phyloP scores from a whole-genome alignment of 441 rosid genomes.

The Viola pubescens region DNA sequence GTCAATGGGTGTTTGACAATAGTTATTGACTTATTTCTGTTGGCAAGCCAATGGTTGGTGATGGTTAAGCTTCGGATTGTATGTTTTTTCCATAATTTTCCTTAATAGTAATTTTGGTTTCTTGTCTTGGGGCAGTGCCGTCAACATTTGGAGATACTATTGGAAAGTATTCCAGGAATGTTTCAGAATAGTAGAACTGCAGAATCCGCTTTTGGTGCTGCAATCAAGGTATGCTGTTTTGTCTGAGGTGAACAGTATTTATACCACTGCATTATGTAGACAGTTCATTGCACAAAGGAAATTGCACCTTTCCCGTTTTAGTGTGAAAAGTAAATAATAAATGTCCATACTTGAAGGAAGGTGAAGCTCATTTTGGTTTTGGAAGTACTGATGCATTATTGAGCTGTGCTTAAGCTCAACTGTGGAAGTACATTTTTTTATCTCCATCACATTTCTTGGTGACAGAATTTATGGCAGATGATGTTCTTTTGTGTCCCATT shows the following conservation, averaged over 20 bases:
- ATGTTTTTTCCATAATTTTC: constrained; percentile 6
- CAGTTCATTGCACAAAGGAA: too few relatives aligned
- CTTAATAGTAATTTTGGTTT: constrained; percentile 11
- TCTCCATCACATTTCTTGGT: too few relatives aligned
- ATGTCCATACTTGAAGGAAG: not conserved
- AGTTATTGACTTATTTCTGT: too few relatives aligned
- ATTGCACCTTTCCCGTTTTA: not conserved
- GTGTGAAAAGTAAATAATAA: not conserved
- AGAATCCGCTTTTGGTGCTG: constrained; percentile 98
- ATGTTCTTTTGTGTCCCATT: too few relatives aligned
- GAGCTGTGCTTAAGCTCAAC: too few relatives aligned
- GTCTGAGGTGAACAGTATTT: not conserved
- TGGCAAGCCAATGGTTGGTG: too few relatives aligned
- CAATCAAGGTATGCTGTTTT: constrained; percentile 61
- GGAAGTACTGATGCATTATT: not conserved
- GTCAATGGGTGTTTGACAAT: not conserved
- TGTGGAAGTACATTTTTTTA: too few relatives aligned
- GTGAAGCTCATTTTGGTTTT: not conserved
- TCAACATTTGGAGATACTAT: constrained; percentile 85
- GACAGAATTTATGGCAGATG: too few relatives aligned
- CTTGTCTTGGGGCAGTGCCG: constrained; percentile 59
- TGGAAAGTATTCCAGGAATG: constrained; percentile 93
- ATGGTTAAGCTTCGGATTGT: not conserved
- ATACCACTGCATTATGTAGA: not conserved
- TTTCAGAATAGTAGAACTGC: constrained; percentile 76